Evolutionary conservation across 768 basidiomycete species (phyloP).

Genomic region (Lactarius sp.): DNA sequence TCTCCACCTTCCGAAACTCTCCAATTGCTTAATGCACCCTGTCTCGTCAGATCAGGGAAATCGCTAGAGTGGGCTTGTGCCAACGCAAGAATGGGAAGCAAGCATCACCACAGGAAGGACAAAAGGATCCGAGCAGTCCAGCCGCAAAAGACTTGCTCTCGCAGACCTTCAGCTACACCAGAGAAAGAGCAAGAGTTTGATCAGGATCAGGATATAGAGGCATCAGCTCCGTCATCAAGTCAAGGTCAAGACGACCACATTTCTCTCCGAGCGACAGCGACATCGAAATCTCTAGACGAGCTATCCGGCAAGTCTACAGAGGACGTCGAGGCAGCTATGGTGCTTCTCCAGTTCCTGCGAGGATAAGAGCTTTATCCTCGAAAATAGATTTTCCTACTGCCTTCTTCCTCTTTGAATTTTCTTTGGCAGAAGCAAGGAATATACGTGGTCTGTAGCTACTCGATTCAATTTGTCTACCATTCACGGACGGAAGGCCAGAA

Average conservation of each 20-base stretch:
- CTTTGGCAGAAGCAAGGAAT: not conserved
- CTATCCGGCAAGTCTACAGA: conserved; percentile 23
- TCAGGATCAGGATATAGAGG: not conserved
- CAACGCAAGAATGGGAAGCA: conserved; percentile 34
- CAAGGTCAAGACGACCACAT: not conserved
- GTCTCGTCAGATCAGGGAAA: conserved; percentile 41
- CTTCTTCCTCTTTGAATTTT: not conserved
- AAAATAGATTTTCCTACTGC: not conserved
- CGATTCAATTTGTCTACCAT: not conserved
- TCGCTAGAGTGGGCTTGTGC: conserved; percentile 78
- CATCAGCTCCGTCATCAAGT: conserved; percentile 6
- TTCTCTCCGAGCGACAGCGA: conserved; percentile 2
- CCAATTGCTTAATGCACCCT: conserved; percentile 40
- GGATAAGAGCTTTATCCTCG: conserved; percentile 4
- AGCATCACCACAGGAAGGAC: conserved; percentile 23
- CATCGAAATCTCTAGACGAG: not conserved
- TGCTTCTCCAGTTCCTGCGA: conserved; percentile 34
- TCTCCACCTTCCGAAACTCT: conserved; percentile 47
- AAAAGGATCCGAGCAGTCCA: conserved; percentile 25
- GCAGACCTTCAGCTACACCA: not conserved
- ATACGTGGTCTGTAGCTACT: not conserved
- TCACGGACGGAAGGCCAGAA: no score
- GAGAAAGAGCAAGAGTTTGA: not conserved
- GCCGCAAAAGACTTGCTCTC: not conserved
- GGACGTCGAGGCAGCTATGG: conserved; percentile 37